These are phyloP conservation scores for Fraxinus anomala DNA, from an alignment of 257 asterid species.

Conservation along the genomic window DNA sequence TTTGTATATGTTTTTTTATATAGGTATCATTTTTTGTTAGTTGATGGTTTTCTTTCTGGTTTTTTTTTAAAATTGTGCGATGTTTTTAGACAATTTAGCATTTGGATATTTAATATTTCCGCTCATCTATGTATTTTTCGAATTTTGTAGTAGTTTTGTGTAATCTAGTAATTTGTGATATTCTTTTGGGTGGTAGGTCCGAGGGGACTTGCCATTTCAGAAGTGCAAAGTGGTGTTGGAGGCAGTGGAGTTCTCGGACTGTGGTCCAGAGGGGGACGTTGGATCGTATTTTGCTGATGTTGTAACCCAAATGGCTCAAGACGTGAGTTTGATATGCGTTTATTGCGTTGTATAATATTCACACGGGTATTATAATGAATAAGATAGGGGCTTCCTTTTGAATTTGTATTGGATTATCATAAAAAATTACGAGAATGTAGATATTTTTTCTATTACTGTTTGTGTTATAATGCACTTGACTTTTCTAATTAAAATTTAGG, in stretches of 20 bases:
- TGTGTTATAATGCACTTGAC: not conserved
- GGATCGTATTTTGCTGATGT: slow-evolving; percentile 97
- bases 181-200: slow-evolving; percentile 51
- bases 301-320: slow-evolving; percentile 92
- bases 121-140: not conserved
- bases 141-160: slow-evolving; percentile 10
- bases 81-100: not conserved
- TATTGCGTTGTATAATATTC: slow-evolving; percentile 6
- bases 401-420: slow-evolving; percentile 1
- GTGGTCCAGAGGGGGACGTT: slow-evolving; percentile 69
- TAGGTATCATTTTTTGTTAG: not conserved
- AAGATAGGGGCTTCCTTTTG: not conserved
- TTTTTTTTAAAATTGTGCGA: not conserved
- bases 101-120: not conserved
- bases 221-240: slow-evolving; percentile 86
- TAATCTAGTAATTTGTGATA: slow-evolving; percentile 9
- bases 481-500: not conserved
- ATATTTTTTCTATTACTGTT: not conserved
- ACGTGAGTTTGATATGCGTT: slow-evolving; percentile 52
- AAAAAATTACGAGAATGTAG: not conserved
- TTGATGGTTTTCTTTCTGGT: not conserved
- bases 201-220: slow-evolving; percentile 89
- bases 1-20: not conserved
- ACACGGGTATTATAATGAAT: not conserved
- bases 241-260: slow-evolving; percentile 77